A percentile compares a stretch with the other conserved stretches of the same genome.
Evolutionary conservation across 345 rosid genomes (phyloP).

Genomic region (Melaleuca alternifolia): DNA sequence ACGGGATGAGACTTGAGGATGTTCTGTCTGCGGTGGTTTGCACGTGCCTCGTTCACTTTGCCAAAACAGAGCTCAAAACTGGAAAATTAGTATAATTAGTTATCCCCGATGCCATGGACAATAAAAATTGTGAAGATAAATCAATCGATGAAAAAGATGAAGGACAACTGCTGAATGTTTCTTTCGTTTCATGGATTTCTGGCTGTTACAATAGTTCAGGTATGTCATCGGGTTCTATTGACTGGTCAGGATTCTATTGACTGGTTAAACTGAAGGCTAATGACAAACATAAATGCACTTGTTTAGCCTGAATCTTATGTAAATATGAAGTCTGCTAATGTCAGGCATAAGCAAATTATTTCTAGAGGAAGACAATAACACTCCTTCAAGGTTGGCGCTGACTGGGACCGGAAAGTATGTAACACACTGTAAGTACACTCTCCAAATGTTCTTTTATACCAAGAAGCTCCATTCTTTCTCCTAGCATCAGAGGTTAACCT

Average conservation of each 20-base stretch:
- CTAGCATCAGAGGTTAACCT: background rate
- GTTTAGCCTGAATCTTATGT: background rate
- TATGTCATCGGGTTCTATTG: background rate
- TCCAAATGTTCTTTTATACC: background rate
- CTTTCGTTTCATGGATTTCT: background rate
- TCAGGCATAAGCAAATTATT: background rate
- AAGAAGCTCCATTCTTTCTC: background rate
- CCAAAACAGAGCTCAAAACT: background rate
- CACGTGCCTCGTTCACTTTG: background rate
- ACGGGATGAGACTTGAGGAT: background rate
- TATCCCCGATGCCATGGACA: background rate
- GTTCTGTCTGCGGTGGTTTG: background rate
- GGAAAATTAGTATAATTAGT: background rate
- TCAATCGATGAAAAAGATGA: background rate
- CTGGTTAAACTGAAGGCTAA: background rate
- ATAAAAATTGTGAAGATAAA: background rate
- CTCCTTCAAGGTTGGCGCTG: background rate
- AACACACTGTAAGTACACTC: background rate
- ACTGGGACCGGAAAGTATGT: background rate
- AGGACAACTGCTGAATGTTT: background rate
- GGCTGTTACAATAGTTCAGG: background rate
- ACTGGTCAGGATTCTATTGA: background rate
- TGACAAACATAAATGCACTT: background rate
- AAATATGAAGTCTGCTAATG: background rate
- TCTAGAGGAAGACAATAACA: background rate